A percentile compares a stretch with the other conserved stretches of the same genome.
phyloP scores from a whole-genome alignment of 164 flowering plant genomes.

The Warburgia ugandensis region DNA sequence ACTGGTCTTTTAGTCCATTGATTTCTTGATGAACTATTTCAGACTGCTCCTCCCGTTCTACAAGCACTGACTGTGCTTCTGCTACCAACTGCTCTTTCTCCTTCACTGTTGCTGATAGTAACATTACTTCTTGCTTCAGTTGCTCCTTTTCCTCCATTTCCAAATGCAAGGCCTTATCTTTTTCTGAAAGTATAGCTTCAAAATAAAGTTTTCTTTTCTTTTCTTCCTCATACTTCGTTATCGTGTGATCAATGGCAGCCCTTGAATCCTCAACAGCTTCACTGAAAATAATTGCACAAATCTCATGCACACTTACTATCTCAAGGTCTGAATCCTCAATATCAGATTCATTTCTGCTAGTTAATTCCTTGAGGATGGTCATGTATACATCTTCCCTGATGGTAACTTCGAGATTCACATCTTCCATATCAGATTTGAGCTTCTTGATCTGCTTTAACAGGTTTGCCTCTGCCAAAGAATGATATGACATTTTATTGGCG shows the following conservation, averaged over 20 bases:
- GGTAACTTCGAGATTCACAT: slow-evolving; percentile 31
- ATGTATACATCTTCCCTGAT: slow-evolving; percentile 42
- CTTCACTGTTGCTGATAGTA: slow-evolving; percentile 20
- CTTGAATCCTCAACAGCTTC: slow-evolving; percentile 40
- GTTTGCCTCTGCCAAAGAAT: slow-evolving; percentile 34
- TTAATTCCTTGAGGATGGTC: slow-evolving; percentile 37
- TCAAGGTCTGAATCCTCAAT: slow-evolving; percentile 39
- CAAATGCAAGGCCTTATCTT: slow-evolving; percentile 21
- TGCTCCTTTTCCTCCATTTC: slow-evolving; percentile 35
- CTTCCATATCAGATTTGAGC: slow-evolving; percentile 36
- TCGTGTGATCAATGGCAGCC: slow-evolving; percentile 18
- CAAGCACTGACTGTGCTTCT: slow-evolving; percentile 25
- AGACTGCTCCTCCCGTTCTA: slow-evolving; percentile 31
- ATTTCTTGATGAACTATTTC: slow-evolving; percentile 31
- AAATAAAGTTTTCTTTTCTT: slow-evolving; percentile 21
- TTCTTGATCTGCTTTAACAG: slow-evolving; percentile 26
- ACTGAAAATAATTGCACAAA: slow-evolving; percentile 28
- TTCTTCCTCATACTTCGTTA: slow-evolving; percentile 23
- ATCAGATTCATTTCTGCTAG: slow-evolving; percentile 11
- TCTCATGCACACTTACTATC: slow-evolving; percentile 31
- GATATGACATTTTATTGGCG: slow-evolving; percentile 29
- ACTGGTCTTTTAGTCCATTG: slow-evolving; percentile 23
- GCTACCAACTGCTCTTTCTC: slow-evolving; percentile 43
- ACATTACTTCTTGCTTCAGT: slow-evolving; percentile 30
- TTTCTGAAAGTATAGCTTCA: slow-evolving; percentile 30